Base-by-base conservation (phyloP, 441 rosid species). In the Adansonia rubrostipa region DNA sequence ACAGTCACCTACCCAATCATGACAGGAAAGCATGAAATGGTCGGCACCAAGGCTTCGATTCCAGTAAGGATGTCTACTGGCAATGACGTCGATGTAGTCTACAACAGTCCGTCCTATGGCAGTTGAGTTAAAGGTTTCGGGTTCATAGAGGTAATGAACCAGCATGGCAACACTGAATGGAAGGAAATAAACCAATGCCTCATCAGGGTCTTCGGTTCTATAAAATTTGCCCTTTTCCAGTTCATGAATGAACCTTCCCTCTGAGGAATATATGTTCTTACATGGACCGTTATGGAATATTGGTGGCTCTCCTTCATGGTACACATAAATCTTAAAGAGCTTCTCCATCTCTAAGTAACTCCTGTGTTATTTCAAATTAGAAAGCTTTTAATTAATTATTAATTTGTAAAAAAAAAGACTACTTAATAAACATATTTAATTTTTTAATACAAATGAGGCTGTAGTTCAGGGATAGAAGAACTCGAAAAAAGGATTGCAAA, bases 281-380 rank as follows among this genome's bases (percentile, higher is more conserved):
- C 90, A 84, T 2, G 83, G 89, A 74, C 92, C 94, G 2, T 82
- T 44, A 48, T 88, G 94, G 78, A 91, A 88, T 8, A 91, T 74
- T 0, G 94, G 94, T n/a, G 87, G 87, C 51, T 91, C 92, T 45
- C 94, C 94, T 81, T 91, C 92, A 76, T 79, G 80, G 10, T 91
- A 91, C 10, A 89, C 88, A 5, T 83, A 91, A 65, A 91, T 83
- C 83, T 85, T 89, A 84, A 91, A 89, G 11, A 81, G 80, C 9
- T 81, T 91, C 82, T 89, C 94, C 94, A 91, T 91, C 40, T 86
- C 85, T 45, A 88, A 79, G 72, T 91, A 89, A 73, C 94, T 90
- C 85, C 94, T 90, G 80, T 28, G 33, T 71, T 3, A 24, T 51
- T 63, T 64, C 20, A 36, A 36, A 28, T 28, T 11, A 13, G 7